Evolutionary conservation across 2,329 filamentous ascomycete species (phyloP).

Genomic region (Arachnomyces sp.): DNA sequence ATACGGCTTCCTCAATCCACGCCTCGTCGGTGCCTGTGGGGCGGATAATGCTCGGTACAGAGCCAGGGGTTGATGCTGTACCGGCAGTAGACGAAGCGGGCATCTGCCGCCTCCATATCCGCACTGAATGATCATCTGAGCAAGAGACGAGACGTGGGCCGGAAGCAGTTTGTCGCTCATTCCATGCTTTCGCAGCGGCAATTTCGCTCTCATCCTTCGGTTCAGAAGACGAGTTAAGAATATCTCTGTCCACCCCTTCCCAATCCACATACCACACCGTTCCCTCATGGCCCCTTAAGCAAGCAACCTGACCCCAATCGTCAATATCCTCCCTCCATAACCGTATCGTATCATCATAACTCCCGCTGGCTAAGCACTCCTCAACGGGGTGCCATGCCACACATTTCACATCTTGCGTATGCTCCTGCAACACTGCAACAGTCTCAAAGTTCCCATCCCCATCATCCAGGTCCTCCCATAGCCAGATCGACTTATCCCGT

Average conservation of each 20-base stretch:
- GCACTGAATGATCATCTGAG: conserved; percentile 72
- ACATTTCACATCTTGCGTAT: conserved; percentile 90
- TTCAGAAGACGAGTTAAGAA: no score
- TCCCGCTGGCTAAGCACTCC: conserved; percentile 77
- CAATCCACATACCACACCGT: conserved; percentile 86
- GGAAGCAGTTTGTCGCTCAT: conserved; percentile 21
- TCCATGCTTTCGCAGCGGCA: conserved; percentile 18
- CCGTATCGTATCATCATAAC: conserved; percentile 86
- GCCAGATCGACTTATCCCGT: conserved; percentile 91
- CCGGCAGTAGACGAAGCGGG: conserved; percentile 35
- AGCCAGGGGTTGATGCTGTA: conserved; percentile 32
- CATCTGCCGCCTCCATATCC: conserved; percentile 63
- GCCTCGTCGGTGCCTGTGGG: conserved; percentile 63
- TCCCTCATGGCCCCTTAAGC: conserved; percentile 68
- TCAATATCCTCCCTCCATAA: conserved; percentile 86
- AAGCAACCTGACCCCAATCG: conserved; percentile 85
- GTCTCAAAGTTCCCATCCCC: conserved; percentile 96
- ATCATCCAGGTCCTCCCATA: conserved; percentile 87
- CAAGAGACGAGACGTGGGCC: conserved; percentile 64
- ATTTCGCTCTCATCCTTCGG: no score
- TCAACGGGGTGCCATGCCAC: conserved; percentile 80
- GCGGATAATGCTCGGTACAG: conserved; percentile 83
- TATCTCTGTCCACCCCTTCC: conserved; percentile 37
- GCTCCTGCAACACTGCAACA: conserved; percentile 86
- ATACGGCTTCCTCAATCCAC: conserved; percentile 68